Conservation (phyloP, 345 rosid species). For the Moringa oleifera region DNA sequence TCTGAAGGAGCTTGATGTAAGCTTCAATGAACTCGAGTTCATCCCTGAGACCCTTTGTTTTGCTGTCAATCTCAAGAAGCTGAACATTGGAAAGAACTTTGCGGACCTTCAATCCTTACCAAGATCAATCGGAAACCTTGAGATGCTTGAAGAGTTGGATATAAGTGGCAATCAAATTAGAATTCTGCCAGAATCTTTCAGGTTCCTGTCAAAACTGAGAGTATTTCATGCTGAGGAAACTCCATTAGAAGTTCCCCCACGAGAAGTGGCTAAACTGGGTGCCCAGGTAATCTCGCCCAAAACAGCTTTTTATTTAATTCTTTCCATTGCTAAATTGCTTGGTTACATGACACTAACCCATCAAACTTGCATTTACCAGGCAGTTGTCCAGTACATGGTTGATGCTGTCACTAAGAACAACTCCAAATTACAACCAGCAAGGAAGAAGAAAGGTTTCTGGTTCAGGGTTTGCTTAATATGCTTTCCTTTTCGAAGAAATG, state of each 20-base stretch:
- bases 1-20: slow-evolving; percentile 81
- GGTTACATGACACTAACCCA: too few relatives aligned
- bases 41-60: slow-evolving; percentile 94
- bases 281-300: too few relatives aligned
- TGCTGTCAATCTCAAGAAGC: slow-evolving; percentile 74
- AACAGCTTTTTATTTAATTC: too few relatives aligned
- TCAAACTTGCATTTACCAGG: too few relatives aligned
- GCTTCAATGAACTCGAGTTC: slow-evolving; percentile 95
- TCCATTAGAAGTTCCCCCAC: slow-evolving; percentile 89
- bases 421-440: slow-evolving; percentile 42
- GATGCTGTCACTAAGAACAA: slow-evolving; percentile 58
- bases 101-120: slow-evolving; percentile 80
- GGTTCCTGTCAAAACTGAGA: slow-evolving; percentile 60
- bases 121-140: slow-evolving; percentile 89
- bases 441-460: slow-evolving; percentile 93
- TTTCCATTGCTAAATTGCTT: slow-evolving; percentile 11
- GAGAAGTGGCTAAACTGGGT: slow-evolving; percentile 64
- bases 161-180: slow-evolving; percentile 95
- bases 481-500: too few relatives aligned
- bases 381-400: slow-evolving; percentile 80
- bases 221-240: slow-evolving; percentile 65
- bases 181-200: slow-evolving; percentile 77
- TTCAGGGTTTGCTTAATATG: slow-evolving; percentile 83
- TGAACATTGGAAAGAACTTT: slow-evolving; percentile 89
- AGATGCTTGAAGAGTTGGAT: slow-evolving; percentile 86